A percentile compares a stretch with the other conserved stretches of the same genome.
Evolutionary conservation across 2,329 filamentous ascomycete genomes (phyloP).

Genomic region (Aspergillus spinulosporus): DNA sequence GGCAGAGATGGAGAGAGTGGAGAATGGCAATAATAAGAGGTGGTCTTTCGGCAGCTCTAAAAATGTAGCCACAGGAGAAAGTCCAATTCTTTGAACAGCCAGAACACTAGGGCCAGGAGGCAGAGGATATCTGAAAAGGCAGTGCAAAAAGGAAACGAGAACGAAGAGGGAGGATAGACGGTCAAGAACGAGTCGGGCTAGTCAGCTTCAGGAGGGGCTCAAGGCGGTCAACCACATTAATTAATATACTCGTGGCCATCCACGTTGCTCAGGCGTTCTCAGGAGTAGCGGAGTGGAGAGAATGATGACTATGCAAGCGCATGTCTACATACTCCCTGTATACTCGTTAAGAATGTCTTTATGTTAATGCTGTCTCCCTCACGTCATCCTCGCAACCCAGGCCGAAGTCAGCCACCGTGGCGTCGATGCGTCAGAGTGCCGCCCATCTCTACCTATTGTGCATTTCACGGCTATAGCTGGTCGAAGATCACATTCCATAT

Average conservation of each 20-base stretch:
- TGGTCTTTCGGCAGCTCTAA: slow-evolving; percentile 3
- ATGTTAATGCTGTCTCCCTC: neutral
- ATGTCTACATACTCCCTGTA: too few relatives aligned
- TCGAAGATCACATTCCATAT: too few relatives aligned
- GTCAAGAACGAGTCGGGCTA: slow-evolving; percentile 16
- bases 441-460: too few relatives aligned
- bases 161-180: slow-evolving; percentile 10
- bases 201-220: slow-evolving; percentile 17
- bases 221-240: slow-evolving; percentile 13
- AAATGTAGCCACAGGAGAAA: slow-evolving; percentile 8
- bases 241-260: neutral
- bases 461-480: too few relatives aligned
- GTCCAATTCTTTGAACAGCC: neutral
- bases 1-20: slow-evolving; percentile 19
- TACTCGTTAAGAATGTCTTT: neutral
- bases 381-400: neutral
- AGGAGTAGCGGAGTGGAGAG: neutral
- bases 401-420: neutral
- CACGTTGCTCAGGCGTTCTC: neutral
- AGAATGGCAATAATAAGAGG: slow-evolving; percentile 15
- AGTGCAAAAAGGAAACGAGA: slow-evolving; percentile 10
- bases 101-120: slow-evolving; percentile 7
- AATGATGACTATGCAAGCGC: neutral
- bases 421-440: neutral
- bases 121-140: slow-evolving; percentile 11